Conservation (phyloP, 257 asterid species). For the Catharanthus roseus region DNA sequence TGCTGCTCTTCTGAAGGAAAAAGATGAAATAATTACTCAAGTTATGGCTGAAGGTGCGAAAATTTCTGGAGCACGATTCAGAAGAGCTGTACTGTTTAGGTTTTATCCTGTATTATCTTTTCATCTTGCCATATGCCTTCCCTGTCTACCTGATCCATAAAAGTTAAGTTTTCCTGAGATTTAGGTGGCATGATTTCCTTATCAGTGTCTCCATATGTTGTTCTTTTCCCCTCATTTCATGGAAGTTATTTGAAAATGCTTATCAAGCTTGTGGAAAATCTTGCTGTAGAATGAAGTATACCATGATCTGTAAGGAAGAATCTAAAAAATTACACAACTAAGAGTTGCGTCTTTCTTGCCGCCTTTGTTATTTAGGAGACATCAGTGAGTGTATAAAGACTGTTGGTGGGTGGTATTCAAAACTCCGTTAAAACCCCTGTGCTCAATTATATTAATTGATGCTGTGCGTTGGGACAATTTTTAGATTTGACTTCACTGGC, state of each 20-base stretch:
- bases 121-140: background rate
- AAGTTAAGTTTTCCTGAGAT: background rate
- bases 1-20: conserved; percentile 93
- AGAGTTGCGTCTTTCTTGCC: background rate
- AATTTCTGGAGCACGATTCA: background rate
- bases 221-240: background rate
- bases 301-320: background rate
- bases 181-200: background rate
- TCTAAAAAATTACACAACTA: background rate
- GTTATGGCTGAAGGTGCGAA: conserved; percentile 93
- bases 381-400: background rate
- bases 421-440: background rate
- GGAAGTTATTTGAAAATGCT: background rate
- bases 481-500: background rate
- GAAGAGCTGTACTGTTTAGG: background rate
- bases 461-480: background rate
- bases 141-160: background rate
- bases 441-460: background rate
- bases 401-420: background rate
- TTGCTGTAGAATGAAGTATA: background rate
- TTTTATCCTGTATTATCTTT: background rate
- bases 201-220: background rate
- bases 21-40: conserved; percentile 89
- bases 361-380: background rate
- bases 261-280: background rate